Conservation (phyloP, 495 filamentous ascomycete genomes). For the Hypoxylon cercidicola region DNA sequence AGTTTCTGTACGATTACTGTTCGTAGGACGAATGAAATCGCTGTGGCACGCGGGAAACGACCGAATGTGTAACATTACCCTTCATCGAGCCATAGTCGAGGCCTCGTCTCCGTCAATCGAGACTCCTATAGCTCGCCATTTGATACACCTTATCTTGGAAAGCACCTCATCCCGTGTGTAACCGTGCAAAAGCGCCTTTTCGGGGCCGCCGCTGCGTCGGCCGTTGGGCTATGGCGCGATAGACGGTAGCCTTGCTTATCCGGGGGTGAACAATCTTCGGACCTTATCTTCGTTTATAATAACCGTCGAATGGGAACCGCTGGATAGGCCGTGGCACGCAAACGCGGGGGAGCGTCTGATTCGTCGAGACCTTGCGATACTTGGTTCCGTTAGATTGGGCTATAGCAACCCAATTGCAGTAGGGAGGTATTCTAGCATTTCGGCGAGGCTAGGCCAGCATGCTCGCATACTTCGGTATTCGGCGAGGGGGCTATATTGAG, state of each 20-base stretch:
- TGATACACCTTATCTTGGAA: slow-evolving; percentile 11
- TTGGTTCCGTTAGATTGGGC: slow-evolving; percentile 36
- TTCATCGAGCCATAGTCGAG: neutral
- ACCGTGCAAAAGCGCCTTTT: slow-evolving; percentile 23
- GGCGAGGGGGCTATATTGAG: slow-evolving; percentile 15
- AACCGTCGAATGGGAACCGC: slow-evolving; percentile 21
- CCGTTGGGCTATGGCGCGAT: slow-evolving; percentile 36
- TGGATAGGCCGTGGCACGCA: slow-evolving; percentile 22
- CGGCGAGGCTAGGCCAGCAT: slow-evolving; percentile 25
- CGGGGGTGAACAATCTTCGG: slow-evolving; percentile 29
- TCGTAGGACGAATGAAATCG: slow-evolving; percentile 21
- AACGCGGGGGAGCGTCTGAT: slow-evolving; percentile 27
- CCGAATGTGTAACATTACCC: slow-evolving; percentile 1
- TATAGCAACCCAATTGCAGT: slow-evolving; percentile 23
- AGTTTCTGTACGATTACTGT: slow-evolving; percentile 24
- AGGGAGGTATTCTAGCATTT: slow-evolving; percentile 7
- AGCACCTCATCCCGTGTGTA: slow-evolving; percentile 25
- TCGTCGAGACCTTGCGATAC: slow-evolving; percentile 30
- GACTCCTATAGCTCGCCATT: slow-evolving; percentile 2
- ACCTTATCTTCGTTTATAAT: slow-evolving; percentile 33
- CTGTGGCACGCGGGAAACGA: slow-evolving; percentile 3
- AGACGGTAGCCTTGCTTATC: slow-evolving; percentile 38
- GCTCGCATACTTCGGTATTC: slow-evolving; percentile 13
- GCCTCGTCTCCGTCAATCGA: slow-evolving; percentile 4
- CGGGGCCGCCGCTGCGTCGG: slow-evolving; percentile 1